Evolutionary conservation across 257 asterid genomes (phyloP).

Genomic region (Primulina eburnea): DNA sequence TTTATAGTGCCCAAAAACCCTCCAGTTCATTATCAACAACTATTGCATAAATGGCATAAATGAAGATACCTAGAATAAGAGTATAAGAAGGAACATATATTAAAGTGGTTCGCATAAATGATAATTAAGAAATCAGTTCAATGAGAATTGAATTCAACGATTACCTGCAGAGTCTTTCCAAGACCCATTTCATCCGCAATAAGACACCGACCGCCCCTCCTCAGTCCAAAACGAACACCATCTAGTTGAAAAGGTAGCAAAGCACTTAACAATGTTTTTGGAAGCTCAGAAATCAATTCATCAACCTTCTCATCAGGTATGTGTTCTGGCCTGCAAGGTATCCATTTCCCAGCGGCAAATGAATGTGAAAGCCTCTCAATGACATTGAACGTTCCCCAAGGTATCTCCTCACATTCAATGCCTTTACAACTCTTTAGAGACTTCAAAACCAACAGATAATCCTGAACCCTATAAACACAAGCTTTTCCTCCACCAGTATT

Average conservation of each 20-base stretch:
- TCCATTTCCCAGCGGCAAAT: conserved; percentile 56
- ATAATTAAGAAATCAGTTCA: background rate
- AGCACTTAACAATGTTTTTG: conserved; percentile 50
- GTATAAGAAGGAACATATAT: background rate
- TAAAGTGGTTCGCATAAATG: background rate
- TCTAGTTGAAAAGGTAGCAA: conserved; percentile 90
- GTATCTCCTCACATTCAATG: conserved; percentile 80
- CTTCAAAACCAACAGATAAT: conserved; percentile 61
- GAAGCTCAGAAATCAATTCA: conserved; percentile 63
- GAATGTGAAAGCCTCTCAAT: conserved; percentile 73
- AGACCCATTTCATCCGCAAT: conserved; percentile 99
- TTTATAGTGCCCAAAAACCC: background rate
- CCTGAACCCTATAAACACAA: conserved; percentile 61
- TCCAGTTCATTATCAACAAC: conserved; percentile 6
- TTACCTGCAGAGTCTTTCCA: conserved; percentile 94
- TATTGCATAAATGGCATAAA: background rate
- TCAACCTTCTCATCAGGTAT: conserved; percentile 78
- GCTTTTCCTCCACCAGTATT: conserved; percentile 66
- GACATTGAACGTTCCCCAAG: conserved; percentile 82
- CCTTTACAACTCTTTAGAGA: conserved; percentile 58
- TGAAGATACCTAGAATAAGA: background rate
- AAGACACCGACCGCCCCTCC: conserved; percentile 96
- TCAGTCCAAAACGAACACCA: conserved; percentile 80
- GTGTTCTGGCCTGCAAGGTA: conserved; percentile 88
- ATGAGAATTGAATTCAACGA: conserved; percentile 3